Base-by-base conservation (phyloP, 2,329 filamentous ascomycete species). In the Piedraia hortae region DNA sequence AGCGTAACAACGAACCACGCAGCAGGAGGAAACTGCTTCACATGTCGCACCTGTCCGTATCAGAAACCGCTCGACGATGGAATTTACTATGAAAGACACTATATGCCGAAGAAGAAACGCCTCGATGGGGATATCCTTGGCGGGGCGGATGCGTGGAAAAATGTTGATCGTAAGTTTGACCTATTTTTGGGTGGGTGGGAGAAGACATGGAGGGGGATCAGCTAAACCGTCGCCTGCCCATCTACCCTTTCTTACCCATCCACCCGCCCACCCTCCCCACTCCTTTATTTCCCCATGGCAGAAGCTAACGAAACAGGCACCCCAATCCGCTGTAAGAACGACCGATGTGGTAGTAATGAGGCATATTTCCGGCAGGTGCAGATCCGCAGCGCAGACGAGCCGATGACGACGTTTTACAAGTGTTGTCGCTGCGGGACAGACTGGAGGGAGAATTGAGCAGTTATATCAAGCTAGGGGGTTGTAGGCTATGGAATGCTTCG, bases 281-380 rank as follows among this genome's bases (percentile, higher is more conserved):
- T 10, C 16, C 16, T 10, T 7, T 10, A 17, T 7, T 10, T 10
- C 7, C 16, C 16, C 16, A 17, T 7, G 10, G 10, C 7, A 17
- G 7, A 17, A 10, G 16, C 16, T 10, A 22, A 22, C 21, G 21
- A 16, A 4, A 17, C 18, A 6, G 16, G 14, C 14, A 11, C 10
- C 8, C 13, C 36, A 62, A 71, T 71, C 21, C 74, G 85, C 57
- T 97, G 85, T 46, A 65, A 73, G 12, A 66, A 66, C 30, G 66
- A 78, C 18, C 58, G 58, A 25, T 97, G 85, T 53, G 59, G 73
- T 39, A 77, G 77, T 30, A 59, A 64, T 28, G 65, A 77, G 51
- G 85, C 85, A 3, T 88, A 80, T 31, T 93, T 82, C 53, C 89
- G 80, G 54, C 77, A 90, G 55, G 66, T 93, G 35, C 85, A 97